Conservation (phyloP, 345 rosid species). For the Clausena lansium region DNA sequence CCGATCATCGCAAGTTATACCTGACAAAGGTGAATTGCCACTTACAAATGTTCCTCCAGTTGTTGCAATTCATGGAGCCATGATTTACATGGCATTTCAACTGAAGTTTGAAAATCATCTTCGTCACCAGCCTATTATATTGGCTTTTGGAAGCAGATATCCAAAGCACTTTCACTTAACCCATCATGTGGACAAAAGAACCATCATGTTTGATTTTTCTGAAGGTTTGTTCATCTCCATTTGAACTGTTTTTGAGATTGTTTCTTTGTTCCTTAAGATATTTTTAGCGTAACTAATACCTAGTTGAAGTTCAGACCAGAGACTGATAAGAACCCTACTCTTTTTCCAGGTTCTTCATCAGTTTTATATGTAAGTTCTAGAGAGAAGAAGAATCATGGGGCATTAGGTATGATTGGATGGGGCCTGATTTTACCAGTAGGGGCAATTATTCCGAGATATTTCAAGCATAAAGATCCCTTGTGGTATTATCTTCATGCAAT, state of each 20-base stretch:
- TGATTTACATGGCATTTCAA: slow-evolving; percentile 79
- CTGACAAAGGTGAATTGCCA: slow-evolving; percentile 73
- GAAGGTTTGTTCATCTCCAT: slow-evolving; percentile 39
- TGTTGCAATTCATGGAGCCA: slow-evolving; percentile 69
- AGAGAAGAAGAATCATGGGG: slow-evolving; percentile 73
- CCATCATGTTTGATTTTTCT: slow-evolving; percentile 65
- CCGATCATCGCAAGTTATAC: slow-evolving; percentile 52
- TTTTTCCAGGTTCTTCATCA: slow-evolving; percentile 43
- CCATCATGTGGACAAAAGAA: slow-evolving; percentile 67
- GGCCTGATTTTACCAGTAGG: slow-evolving; percentile 76
- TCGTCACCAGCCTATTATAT: slow-evolving; percentile 53
- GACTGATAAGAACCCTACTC: neutral
- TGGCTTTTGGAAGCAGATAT: slow-evolving; percentile 62
- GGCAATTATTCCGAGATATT: slow-evolving; percentile 73
- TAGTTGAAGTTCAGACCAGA: neutral
- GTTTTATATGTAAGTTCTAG: slow-evolving; percentile 25
- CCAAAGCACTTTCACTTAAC: slow-evolving; percentile 53
- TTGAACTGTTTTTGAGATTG: neutral
- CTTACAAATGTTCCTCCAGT: slow-evolving; percentile 66
- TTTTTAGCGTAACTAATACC: neutral
- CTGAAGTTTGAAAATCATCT: slow-evolving; percentile 52
- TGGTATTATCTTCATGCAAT: slow-evolving; percentile 81
- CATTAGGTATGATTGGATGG: slow-evolving; percentile 72
- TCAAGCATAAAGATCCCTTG: slow-evolving; percentile 78
- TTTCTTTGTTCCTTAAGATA: neutral